Base-by-base conservation (phyloP, 768 basidiomycete species). In the Dentipellis sp. region DNA sequence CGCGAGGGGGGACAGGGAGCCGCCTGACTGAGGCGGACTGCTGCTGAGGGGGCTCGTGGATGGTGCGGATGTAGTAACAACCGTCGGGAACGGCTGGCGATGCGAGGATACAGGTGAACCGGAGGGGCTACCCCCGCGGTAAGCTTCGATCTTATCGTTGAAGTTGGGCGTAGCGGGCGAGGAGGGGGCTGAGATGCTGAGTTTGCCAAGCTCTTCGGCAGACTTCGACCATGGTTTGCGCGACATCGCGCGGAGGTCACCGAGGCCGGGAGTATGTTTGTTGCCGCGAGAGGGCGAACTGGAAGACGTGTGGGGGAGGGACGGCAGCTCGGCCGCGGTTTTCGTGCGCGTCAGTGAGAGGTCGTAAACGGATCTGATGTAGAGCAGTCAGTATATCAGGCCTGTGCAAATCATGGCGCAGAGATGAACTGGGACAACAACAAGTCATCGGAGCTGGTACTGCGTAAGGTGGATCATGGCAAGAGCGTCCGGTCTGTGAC, bases 191-290 rank as follows among this genome's bases (percentile, higher is more conserved):
- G 66, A 60, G 39, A 66, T 64, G 12, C 75, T 74, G 50, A 82
- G 69, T 65, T 78, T 81, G 63, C 80, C 78, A 52, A 91, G 76
- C 66, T 92, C 89, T 65, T 91, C 89, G 19, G 81, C 88, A 6
- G 87, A 90, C 65, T 75, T 82, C 22, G 88, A 89, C 89, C 89
- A 91, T 11, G 77, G 78, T 66, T 81, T 85, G 63, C 81, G 78
- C 0, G 87, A 86, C 10, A 88, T 81, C 50, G 68, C 72, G 46
- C 86, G 81, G 50, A 91, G 75, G 68, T 91, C 88, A 4, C 86
- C 87, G 4, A 79, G 72, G 16, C 73, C 74, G 4, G 70, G 69
- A 64, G 4, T 58, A 29, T 29, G 48, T 6, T 67, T 65, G 59
- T 69, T 57, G 40, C 65, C 64, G 12, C 65, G 55, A 1, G 73